phyloP scores from a whole-genome alignment of 1,284 basidiomycete genomes.

The Anthracocystis walkeri region DNA sequence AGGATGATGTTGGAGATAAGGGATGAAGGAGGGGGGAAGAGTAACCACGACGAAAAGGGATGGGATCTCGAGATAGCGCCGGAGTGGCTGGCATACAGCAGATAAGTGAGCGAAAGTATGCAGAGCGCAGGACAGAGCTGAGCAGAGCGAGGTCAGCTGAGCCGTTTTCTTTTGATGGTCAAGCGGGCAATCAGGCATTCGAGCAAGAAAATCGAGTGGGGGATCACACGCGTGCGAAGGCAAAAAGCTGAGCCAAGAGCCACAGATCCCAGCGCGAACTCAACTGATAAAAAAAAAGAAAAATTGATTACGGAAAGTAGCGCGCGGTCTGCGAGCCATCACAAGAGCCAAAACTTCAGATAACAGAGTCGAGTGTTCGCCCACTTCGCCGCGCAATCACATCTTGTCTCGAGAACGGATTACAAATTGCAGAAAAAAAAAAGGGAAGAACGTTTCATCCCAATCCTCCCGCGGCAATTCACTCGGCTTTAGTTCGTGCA shows the following conservation, averaged over 20 bases:
- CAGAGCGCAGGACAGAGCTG: neutral
- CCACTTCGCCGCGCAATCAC: too few species aligned
- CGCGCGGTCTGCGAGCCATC: too few species aligned
- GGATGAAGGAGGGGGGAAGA: slow-evolving; percentile 21
- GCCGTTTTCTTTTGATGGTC: neutral
- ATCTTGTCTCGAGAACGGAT: too few species aligned
- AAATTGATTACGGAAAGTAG: too few species aligned
- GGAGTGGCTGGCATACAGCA: neutral
- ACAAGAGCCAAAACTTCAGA: too few species aligned
- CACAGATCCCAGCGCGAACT: neutral
- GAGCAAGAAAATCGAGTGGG: neutral
- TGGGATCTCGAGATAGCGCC: slow-evolving; percentile 27
- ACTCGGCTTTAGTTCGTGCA: too few species aligned
- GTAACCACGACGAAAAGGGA: slow-evolving; percentile 7
- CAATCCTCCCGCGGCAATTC: too few species aligned
- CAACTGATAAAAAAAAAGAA: neutral
- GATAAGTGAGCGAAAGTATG: slow-evolving; percentile 17
- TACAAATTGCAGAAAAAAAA: too few species aligned
- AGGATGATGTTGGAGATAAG: slow-evolving; percentile 31
- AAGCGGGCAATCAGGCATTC: neutral
- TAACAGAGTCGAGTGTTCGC: too few species aligned
- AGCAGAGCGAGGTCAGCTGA: neutral
- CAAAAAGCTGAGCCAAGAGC: neutral
- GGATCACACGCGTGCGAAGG: neutral
- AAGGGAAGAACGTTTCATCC: too few species aligned